A percentile compares a stretch with the other conserved stretches of the same genome.
These are phyloP conservation scores for Sordaria brevicollis DNA, from an alignment of 495 filamentous ascomycete genomes.

Conservation along the genomic window DNA sequence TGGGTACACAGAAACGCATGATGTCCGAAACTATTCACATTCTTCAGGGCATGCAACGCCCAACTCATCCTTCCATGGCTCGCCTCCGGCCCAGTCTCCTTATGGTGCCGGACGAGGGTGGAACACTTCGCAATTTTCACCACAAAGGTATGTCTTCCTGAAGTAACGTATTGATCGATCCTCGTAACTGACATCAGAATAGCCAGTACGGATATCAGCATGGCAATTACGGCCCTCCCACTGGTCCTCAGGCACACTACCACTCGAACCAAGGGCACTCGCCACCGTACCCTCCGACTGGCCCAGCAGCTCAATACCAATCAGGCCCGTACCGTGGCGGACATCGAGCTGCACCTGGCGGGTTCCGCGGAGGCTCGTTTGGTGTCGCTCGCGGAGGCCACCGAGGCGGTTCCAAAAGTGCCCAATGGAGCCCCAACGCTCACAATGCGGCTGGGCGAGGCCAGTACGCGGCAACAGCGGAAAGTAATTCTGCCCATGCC, in stretches of 20 bases:
- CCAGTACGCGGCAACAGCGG: constrained; percentile 14
- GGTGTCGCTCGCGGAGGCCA: constrained; percentile 23
- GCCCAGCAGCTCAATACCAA: constrained; percentile 42
- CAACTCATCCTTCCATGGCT: constrained; percentile 52
- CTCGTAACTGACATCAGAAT: constrained; percentile 15
- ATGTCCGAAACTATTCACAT: constrained; percentile 39
- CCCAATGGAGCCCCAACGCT: constrained; percentile 20
- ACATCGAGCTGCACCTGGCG: constrained; percentile 31
- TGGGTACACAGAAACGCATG: constrained; percentile 21
- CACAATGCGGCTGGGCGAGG: constrained; percentile 5
- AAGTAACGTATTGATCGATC: constrained; percentile 1
- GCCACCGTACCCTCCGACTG: constrained; percentile 37
- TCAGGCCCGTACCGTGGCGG: constrained; percentile 42
- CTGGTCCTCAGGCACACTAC: constrained; percentile 37
- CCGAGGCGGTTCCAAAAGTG: constrained; percentile 24
- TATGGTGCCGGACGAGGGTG: constrained; percentile 51
- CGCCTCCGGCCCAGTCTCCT: constrained; percentile 57
- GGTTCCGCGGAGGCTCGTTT: constrained; percentile 32
- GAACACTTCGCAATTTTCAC: constrained; percentile 45
- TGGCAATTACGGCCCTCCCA: constrained; percentile 41
- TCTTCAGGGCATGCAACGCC: constrained; percentile 51
- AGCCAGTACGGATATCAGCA: constrained; percentile 52
- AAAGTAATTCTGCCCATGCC: constrained; percentile 20
- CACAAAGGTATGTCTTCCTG: constrained; percentile 45
- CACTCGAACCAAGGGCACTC: constrained; percentile 28